Conservation (phyloP, 2,329 filamentous ascomycete species). For the Trichophaea hybrida region DNA sequence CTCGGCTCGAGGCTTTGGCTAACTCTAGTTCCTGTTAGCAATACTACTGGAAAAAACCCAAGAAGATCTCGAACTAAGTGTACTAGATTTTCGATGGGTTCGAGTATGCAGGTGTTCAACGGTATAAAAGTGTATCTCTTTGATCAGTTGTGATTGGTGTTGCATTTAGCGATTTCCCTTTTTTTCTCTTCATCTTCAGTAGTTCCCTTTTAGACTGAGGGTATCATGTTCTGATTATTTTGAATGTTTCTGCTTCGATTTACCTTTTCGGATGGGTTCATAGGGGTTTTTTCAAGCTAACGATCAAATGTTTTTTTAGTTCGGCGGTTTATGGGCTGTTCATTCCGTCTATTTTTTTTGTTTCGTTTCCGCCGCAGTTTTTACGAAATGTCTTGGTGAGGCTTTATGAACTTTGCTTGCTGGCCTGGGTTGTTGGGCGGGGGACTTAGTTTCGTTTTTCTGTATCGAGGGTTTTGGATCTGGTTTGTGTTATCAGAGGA, state of each 20-base stretch:
- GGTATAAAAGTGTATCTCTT: neutral
- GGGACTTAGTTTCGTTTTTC: too few relatives aligned
- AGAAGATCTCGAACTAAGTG: slow-evolving; percentile 23
- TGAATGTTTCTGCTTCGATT: neutral
- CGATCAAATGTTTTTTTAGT: too few relatives aligned
- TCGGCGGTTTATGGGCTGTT: too few relatives aligned
- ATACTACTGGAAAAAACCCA: slow-evolving; percentile 58
- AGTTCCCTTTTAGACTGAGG: neutral
- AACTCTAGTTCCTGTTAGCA: slow-evolving; percentile 37
- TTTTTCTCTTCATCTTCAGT: neutral
- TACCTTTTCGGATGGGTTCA: neutral
- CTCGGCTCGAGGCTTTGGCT: slow-evolving; percentile 19
- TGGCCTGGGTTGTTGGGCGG: too few relatives aligned
- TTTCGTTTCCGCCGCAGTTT: too few relatives aligned
- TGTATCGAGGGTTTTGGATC: too few relatives aligned
- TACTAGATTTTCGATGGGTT: neutral
- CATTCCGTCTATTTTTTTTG: too few relatives aligned
- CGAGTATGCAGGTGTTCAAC: neutral
- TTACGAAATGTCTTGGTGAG: too few relatives aligned
- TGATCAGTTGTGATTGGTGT: neutral
- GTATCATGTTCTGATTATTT: too few relatives aligned
- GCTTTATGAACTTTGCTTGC: too few relatives aligned
- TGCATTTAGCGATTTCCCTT: neutral
- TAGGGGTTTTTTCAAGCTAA: too few relatives aligned
- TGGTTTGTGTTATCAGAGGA: too few relatives aligned